A percentile compares a stretch with the other conserved stretches of the same genome.
Conservation (phyloP, 345 rosid species). For the Moringa oleifera region DNA sequence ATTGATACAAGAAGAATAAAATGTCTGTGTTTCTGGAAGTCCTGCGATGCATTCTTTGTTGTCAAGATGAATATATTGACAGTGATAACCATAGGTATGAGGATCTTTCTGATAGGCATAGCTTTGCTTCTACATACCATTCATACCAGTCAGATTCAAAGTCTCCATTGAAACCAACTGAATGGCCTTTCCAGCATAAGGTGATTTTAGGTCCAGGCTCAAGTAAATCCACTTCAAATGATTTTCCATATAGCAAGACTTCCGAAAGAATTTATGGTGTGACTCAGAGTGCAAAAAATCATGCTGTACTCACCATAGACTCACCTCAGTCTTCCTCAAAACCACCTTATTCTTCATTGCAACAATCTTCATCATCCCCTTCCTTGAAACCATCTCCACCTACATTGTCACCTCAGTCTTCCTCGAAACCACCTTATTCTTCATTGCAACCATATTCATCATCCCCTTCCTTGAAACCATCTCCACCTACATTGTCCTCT, state of each 20-base stretch:
- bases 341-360: slow-evolving; percentile 4
- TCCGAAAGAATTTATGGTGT: no score
- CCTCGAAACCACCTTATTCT: slow-evolving; percentile 1
- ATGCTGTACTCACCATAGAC: background rate
- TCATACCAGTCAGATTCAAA: background rate
- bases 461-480: background rate
- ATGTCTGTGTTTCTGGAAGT: slow-evolving; percentile 20
- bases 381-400: background rate
- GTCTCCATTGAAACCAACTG: no score
- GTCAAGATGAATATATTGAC: slow-evolving; percentile 7
- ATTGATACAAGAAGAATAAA: background rate
- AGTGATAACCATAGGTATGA: background rate
- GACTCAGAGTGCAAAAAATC: background rate
- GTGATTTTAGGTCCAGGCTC: background rate
- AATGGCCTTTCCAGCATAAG: background rate
- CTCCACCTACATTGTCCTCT: background rate
- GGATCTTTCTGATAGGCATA: background rate
- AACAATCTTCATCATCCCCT: background rate
- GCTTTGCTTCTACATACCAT: background rate
- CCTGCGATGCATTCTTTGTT: slow-evolving; percentile 21
- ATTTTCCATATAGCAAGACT: background rate
- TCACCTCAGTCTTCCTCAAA: background rate
- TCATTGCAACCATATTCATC: background rate
- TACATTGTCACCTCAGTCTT: background rate
- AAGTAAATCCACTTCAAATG: background rate